A percentile compares a stretch with the other conserved stretches of the same genome.
Evolutionary conservation across 1,284 basidiomycete species (phyloP).

Genomic region (Ustilago loliicola): DNA sequence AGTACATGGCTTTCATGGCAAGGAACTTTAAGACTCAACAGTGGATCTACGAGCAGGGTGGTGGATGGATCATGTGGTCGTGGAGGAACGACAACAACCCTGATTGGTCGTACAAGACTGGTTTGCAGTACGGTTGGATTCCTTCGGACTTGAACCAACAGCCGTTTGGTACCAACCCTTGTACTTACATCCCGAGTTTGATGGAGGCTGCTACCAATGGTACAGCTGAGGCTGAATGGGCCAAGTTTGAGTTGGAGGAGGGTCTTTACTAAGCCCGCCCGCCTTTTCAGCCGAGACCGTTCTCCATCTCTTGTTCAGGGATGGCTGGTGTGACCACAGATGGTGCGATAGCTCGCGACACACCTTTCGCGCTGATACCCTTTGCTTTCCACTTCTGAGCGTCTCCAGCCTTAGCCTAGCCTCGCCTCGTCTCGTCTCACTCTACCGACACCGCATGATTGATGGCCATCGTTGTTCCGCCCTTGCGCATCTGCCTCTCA

Average conservation of each 20-base stretch:
- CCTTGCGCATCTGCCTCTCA: slow-evolving; percentile 29
- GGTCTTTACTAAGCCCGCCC: slow-evolving; percentile 11
- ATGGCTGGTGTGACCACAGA: not conserved
- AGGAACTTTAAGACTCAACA: slow-evolving; percentile 86
- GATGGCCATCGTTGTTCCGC: slow-evolving; percentile 26
- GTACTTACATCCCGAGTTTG: slow-evolving; percentile 33
- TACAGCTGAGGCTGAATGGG: slow-evolving; percentile 8
- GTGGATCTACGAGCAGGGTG: slow-evolving; percentile 69
- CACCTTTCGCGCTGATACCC: not conserved
- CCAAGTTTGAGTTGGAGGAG: slow-evolving; percentile 12
- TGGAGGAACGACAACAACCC: slow-evolving; percentile 75
- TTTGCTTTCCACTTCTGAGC: not conserved
- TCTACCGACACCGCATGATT: slow-evolving; percentile 17
- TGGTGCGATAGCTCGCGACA: slow-evolving; percentile 10
- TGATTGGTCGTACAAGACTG: slow-evolving; percentile 69
- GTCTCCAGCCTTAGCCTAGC: not conserved
- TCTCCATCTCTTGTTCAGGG: not conserved
- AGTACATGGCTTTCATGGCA: slow-evolving; percentile 86
- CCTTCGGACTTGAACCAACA: slow-evolving; percentile 48
- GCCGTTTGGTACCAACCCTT: slow-evolving; percentile 47
- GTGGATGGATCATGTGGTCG: slow-evolving; percentile 84
- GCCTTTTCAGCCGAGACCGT: too few species aligned
- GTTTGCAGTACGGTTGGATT: slow-evolving; percentile 67
- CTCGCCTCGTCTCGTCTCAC: too few species aligned
- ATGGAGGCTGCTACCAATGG: slow-evolving; percentile 16